phyloP scores from a whole-genome alignment of 306 rosid genomes.

The Lathyrus oleraceus region DNA sequence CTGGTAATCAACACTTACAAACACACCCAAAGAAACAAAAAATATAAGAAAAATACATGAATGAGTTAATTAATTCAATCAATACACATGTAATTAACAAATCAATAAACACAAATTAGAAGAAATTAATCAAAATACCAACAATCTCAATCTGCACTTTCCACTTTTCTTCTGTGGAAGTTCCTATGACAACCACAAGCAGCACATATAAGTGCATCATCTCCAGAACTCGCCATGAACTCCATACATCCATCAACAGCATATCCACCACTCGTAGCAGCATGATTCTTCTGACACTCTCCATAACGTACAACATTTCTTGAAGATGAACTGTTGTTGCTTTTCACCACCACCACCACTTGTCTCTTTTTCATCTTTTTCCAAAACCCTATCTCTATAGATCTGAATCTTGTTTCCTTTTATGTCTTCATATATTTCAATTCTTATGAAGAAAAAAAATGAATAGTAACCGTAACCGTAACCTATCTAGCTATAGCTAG shows the following conservation, averaged over 20 bases:
- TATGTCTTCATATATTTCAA: background rate
- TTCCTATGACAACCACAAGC: constrained; percentile 92
- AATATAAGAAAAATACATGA: background rate
- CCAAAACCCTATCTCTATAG: constrained; percentile 12
- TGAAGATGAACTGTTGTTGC: constrained; percentile 2
- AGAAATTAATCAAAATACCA: background rate
- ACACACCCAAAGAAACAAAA: background rate
- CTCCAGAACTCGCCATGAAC: constrained; percentile 68
- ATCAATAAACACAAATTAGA: background rate
- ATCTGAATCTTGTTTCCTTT: background rate
- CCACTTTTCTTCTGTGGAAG: constrained; percentile 71
- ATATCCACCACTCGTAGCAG: constrained; percentile 84
- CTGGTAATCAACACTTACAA: background rate
- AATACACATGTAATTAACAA: background rate
- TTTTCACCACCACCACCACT: constrained; percentile 64
- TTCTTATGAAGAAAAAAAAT: background rate
- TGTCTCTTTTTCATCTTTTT: constrained; percentile 76
- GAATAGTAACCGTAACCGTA: no score
- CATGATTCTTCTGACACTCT: constrained; percentile 93
- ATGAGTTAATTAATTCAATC: background rate
- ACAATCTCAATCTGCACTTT: constrained; percentile 46
- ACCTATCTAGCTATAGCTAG: no score
- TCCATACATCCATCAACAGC: constrained; percentile 93
- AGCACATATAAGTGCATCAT: constrained; percentile 73
- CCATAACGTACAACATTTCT: constrained; percentile 56